These are phyloP conservation scores for Candida maesae DNA, from an alignment of 805 yeast species.

Conservation along the genomic window DNA sequence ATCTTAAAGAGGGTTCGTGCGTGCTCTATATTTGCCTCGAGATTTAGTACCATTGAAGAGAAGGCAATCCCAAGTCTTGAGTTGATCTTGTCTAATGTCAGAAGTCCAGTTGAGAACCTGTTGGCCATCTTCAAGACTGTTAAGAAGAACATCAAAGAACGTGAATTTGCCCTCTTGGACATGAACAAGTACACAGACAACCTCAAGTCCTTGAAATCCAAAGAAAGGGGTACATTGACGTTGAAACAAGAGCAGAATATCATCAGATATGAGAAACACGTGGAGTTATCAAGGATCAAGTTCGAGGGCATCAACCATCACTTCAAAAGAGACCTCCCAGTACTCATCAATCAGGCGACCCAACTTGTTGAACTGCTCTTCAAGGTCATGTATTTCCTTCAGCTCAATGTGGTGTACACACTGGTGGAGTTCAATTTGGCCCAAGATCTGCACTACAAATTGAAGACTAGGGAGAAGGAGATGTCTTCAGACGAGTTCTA, in stretches of 20 bases:
- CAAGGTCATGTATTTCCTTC: conserved; percentile 35
- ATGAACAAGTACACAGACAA: conserved; percentile 33
- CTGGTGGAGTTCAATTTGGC: conserved; percentile 20
- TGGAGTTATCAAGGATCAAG: conserved; percentile 31
- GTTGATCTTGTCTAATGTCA: conserved; percentile 24
- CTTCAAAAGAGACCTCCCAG: conserved; percentile 46
- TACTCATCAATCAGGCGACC: conserved; percentile 34
- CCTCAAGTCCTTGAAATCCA: conserved; percentile 18
- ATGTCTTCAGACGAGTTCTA: conserved; percentile 6
- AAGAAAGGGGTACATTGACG: conserved; percentile 26
- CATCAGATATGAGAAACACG: conserved; percentile 29
- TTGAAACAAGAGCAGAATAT: conserved; percentile 36
- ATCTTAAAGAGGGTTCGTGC: not conserved
- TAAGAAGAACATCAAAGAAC: conserved; percentile 26
- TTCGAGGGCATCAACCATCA: conserved; percentile 36
- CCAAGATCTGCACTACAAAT: conserved; percentile 7
- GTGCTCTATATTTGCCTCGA: not conserved
- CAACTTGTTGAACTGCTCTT: conserved; percentile 29
- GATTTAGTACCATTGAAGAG: not conserved
- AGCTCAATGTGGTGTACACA: conserved; percentile 35
- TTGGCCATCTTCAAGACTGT: conserved; percentile 23
- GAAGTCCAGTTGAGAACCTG: conserved; percentile 19
- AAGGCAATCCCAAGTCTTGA: conserved; percentile 23
- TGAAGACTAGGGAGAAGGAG: conserved; percentile 11
- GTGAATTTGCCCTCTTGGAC: conserved; percentile 36